These are phyloP conservation scores for Populus tomentosa DNA, from an alignment of 441 rosid species.

Conservation along the genomic window DNA sequence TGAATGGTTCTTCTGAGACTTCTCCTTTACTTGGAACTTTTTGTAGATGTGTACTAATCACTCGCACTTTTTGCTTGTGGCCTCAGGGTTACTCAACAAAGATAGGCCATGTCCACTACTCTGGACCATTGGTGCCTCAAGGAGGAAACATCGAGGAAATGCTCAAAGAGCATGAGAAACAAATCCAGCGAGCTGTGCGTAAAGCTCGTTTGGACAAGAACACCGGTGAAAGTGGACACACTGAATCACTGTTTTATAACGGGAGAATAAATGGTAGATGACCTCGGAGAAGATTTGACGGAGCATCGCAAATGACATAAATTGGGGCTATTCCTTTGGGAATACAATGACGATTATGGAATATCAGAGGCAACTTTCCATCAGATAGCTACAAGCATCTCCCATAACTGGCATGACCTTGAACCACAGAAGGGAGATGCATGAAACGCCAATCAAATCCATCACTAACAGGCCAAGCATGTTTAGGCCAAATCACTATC, in stretches of 20 bases:
- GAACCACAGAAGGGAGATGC: not conserved
- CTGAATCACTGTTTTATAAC: conserved; percentile 30
- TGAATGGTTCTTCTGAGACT: no score
- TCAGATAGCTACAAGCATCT: no score
- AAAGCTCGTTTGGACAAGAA: conserved; percentile 67
- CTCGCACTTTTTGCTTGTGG: conserved; percentile 8
- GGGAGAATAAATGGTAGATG: conserved; percentile 37
- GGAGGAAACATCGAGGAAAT: conserved; percentile 78
- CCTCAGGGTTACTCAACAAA: conserved; percentile 39
- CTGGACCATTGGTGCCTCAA: not conserved
- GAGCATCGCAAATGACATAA: not conserved
- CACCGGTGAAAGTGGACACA: conserved; percentile 31
- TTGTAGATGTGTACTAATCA: not conserved
- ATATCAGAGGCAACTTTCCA: not conserved
- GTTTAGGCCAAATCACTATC: no score
- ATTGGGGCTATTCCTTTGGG: not conserved
- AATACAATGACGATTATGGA: not conserved
- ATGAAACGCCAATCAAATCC: not conserved
- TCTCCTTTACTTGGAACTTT: not conserved
- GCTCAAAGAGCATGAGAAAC: conserved; percentile 83
- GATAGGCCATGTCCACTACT: conserved; percentile 49
- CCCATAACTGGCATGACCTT: not conserved
- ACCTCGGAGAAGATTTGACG: not conserved
- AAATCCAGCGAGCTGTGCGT: conserved; percentile 70
- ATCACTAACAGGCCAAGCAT: not conserved